These are phyloP conservation scores for Fusarium heterosporum DNA, from an alignment of 2,329 filamentous ascomycete genomes.

Conservation along the genomic window DNA sequence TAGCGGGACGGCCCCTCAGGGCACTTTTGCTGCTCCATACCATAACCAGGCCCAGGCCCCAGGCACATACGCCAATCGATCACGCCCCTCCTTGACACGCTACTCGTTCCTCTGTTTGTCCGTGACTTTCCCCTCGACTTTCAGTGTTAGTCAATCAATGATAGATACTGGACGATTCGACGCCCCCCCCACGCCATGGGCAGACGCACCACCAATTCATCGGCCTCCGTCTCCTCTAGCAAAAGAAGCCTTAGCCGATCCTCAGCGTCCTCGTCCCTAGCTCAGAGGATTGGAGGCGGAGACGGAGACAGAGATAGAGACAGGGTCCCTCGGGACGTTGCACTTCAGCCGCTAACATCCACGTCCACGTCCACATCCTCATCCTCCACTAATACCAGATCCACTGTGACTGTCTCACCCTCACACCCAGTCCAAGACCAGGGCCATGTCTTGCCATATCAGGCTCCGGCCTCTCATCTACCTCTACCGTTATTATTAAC, in stretches of 20 bases:
- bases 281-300: constrained; percentile 40
- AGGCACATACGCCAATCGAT: constrained; percentile 16
- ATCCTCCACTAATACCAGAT: constrained; percentile 42
- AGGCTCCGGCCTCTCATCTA: constrained; percentile 43
- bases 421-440: constrained; percentile 40
- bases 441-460: constrained; percentile 46
- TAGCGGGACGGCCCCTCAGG: constrained; percentile 4
- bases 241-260: constrained; percentile 42
- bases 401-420: constrained; percentile 47
- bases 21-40: constrained; percentile 24
- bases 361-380: neutral
- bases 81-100: constrained; percentile 20
- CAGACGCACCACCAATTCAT: constrained; percentile 37
- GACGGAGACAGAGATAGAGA: constrained; percentile 43
- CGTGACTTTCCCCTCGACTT: constrained; percentile 11
- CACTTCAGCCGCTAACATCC: constrained; percentile 50
- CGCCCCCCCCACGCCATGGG: constrained; percentile 46
- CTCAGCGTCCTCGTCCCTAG: constrained; percentile 41
- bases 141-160: constrained; percentile 5
- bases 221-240: constrained; percentile 28
- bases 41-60: constrained; percentile 11
- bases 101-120: constrained; percentile 10
- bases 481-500: constrained; percentile 41
- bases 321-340: constrained; percentile 47
- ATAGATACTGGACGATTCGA: neutral